phyloP scores from a whole-genome alignment of 139 green algal genomes.

The Chlorella sp. region DNA sequence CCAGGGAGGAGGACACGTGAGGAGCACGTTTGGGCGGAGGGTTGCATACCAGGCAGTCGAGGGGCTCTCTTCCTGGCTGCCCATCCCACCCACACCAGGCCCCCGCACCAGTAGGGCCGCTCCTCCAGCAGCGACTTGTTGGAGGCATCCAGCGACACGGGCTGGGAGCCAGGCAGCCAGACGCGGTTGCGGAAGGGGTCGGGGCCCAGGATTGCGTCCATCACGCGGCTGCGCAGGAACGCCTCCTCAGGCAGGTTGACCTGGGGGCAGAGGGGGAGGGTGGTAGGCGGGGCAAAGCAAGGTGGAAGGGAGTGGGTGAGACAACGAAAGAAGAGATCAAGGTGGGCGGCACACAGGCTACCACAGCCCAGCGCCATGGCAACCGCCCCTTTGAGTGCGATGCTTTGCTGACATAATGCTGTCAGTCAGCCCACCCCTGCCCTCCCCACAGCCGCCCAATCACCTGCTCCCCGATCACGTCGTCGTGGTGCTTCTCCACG shows the following conservation, averaged over 20 bases:
- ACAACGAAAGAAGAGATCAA: too few species aligned
- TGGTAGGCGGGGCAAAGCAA: background rate
- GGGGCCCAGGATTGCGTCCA: constrained; percentile 38
- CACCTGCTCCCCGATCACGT: constrained; percentile 88
- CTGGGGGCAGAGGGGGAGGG: background rate
- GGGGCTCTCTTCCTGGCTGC: too few species aligned
- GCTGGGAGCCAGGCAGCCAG: constrained; percentile 92
- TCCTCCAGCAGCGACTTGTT: constrained; percentile 77
- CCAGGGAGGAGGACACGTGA: too few species aligned
- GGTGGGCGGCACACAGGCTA: too few species aligned
- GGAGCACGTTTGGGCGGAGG: background rate
- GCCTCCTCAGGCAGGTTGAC: constrained; percentile 59
- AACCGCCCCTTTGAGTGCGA: too few species aligned
- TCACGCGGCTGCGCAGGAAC: constrained; percentile 37
- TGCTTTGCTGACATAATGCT: too few species aligned
- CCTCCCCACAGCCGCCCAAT: background rate
- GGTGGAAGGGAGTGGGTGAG: background rate
- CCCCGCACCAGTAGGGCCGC: constrained; percentile 35
- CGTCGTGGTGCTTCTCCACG: constrained; percentile 79
- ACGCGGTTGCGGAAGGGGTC: background rate
- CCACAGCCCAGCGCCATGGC: too few species aligned
- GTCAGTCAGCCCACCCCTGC: background rate
- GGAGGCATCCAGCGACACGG: constrained; percentile 84
- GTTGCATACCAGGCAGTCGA: too few species aligned
- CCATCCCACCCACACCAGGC: too few species aligned